These are phyloP conservation scores for Danielia oregonensis DNA, from an alignment of 805 yeast species.

Conservation along the genomic window DNA sequence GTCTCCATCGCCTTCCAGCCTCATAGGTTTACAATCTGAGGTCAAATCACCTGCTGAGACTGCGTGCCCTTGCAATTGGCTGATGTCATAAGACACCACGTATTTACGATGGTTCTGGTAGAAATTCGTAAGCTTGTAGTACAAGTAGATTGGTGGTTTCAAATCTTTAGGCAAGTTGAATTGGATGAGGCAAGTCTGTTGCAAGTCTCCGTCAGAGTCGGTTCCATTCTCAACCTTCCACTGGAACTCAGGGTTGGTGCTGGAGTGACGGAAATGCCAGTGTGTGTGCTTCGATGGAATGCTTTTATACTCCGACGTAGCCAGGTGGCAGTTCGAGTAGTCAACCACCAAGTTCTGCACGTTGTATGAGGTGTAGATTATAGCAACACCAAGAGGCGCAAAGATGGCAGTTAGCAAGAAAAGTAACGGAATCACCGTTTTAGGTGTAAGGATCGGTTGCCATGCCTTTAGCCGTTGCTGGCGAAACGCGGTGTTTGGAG, in stretches of 20 bases:
- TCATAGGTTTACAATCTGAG: slow-evolving; percentile 34
- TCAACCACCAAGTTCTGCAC: slow-evolving; percentile 74
- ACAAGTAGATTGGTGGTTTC: slow-evolving; percentile 67
- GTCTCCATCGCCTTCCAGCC: slow-evolving; percentile 36
- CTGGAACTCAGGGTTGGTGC: slow-evolving; percentile 44
- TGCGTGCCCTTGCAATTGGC: slow-evolving; percentile 77
- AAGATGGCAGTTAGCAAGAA: slow-evolving; percentile 71
- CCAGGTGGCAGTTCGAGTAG: slow-evolving; percentile 63
- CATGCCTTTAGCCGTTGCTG: slow-evolving; percentile 69
- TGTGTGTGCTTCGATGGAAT: slow-evolving; percentile 60
- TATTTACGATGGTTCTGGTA: slow-evolving; percentile 94
- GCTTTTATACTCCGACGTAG: slow-evolving; percentile 36
- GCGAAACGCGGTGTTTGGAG: slow-evolving; percentile 70
- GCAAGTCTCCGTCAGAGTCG: slow-evolving; percentile 34
- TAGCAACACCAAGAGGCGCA: slow-evolving; percentile 87
- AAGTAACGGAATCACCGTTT: slow-evolving; percentile 82
- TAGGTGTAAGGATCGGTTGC: slow-evolving; percentile 90
- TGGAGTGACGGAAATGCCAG: slow-evolving; percentile 56
- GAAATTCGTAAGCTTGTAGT: slow-evolving; percentile 85
- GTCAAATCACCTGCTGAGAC: slow-evolving; percentile 48
- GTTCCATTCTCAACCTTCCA: slow-evolving; percentile 53
- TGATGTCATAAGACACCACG: slow-evolving; percentile 77
- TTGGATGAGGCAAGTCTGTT: slow-evolving; percentile 56
- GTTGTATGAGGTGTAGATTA: slow-evolving; percentile 70
- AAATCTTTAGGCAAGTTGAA: slow-evolving; percentile 72